phyloP scores from a whole-genome alignment of 2,329 filamentous ascomycete species.

The Monilinia polystroma region DNA sequence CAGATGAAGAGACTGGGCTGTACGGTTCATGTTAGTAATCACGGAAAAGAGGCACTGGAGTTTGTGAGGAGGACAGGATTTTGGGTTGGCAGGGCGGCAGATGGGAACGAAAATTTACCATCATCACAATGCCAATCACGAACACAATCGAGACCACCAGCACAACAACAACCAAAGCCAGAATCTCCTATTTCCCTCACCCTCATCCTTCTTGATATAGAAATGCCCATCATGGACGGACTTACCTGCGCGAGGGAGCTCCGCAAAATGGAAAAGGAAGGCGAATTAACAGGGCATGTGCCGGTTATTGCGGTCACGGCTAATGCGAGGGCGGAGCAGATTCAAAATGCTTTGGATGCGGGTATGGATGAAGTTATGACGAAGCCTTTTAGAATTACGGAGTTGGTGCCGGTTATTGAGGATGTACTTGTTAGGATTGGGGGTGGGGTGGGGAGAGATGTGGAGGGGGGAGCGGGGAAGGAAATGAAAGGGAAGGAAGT shows the following conservation, averaged over 20 bases:
- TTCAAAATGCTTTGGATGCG: constrained; percentile 64
- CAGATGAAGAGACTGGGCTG: constrained; percentile 48
- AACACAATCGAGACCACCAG: not conserved
- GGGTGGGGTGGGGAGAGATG: not conserved
- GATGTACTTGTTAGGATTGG: constrained; percentile 1
- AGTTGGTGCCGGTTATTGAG: constrained; percentile 8
- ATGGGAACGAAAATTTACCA: not conserved
- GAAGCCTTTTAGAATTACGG: constrained; percentile 60
- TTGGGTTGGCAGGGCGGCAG: constrained; percentile 45
- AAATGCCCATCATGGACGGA: constrained; percentile 82
- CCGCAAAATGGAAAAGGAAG: constrained; percentile 61
- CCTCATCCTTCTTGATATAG: constrained; percentile 73
- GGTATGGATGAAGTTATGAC: constrained; percentile 77
- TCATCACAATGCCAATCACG: not conserved
- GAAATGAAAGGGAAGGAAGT: not conserved
- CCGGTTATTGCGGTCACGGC: constrained; percentile 75
- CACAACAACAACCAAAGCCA: not conserved
- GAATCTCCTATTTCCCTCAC: not conserved
- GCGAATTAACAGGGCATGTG: constrained; percentile 59
- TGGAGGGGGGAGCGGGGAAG: not conserved
- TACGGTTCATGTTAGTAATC: constrained; percentile 51
- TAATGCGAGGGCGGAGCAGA: constrained; percentile 72
- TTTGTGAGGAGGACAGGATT: constrained; percentile 25
- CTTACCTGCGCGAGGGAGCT: constrained; percentile 69
- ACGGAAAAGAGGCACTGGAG: constrained; percentile 56